phyloP scores from a whole-genome alignment of 768 basidiomycete species.

The Rhizopogon vesiculosus region DNA sequence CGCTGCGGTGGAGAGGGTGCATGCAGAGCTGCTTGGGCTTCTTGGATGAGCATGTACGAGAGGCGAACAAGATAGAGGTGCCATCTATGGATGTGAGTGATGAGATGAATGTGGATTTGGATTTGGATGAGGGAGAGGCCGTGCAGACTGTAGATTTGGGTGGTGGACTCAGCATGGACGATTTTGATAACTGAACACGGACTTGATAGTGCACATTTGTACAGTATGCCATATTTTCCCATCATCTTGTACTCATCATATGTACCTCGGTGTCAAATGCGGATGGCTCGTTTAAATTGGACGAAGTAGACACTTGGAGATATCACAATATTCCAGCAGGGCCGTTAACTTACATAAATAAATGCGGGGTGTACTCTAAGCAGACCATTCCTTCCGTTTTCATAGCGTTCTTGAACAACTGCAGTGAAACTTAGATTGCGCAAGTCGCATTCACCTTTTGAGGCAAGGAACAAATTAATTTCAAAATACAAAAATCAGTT shows the following conservation, averaged over 20 bases:
- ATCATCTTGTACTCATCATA: neutral
- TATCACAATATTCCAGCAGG: too few species aligned
- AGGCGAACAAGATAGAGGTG: neutral
- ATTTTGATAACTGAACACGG: constrained; percentile 19
- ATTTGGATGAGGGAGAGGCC: constrained; percentile 11
- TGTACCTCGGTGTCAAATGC: neutral
- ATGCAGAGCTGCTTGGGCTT: constrained; percentile 58
- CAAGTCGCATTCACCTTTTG: too few species aligned
- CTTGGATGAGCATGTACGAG: constrained; percentile 27
- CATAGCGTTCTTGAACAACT: too few species aligned
- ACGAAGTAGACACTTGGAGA: too few species aligned
- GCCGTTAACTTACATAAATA: too few species aligned
- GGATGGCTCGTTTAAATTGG: too few species aligned
- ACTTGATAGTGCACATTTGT: neutral
- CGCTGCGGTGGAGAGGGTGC: constrained; percentile 69
- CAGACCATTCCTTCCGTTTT: too few species aligned
- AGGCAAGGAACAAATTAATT: too few species aligned
- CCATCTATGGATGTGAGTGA: neutral
- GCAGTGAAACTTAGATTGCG: too few species aligned
- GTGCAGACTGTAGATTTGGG: constrained; percentile 20
- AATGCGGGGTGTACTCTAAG: too few species aligned
- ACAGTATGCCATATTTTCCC: neutral
- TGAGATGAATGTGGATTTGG: constrained; percentile 5
- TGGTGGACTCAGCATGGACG: constrained; percentile 17
- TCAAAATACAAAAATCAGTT: too few species aligned